phyloP scores from a whole-genome alignment of 2,329 filamentous ascomycete genomes.

The Ceratocystis diversiconidia region DNA sequence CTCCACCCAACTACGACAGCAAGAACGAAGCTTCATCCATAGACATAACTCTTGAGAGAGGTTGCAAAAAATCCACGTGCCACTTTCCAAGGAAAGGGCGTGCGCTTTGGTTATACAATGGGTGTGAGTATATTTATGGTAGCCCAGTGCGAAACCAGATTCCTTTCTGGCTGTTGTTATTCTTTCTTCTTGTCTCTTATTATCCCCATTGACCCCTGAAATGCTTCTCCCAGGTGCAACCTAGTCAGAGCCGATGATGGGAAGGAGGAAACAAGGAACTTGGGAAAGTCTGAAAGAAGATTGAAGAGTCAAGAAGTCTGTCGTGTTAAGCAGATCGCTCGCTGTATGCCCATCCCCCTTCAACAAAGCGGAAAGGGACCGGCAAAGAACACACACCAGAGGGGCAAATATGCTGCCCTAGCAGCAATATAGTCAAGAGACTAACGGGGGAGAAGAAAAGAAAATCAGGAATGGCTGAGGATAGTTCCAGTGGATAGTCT shows the following conservation, averaged over 20 bases:
- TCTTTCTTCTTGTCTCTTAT: constrained; percentile 3
- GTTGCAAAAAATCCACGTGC: not conserved
- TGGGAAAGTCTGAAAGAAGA: not conserved
- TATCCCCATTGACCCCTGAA: constrained; percentile 6
- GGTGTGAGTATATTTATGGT: not conserved
- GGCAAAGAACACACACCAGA: not conserved
- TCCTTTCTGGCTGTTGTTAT: not conserved
- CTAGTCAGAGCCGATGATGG: constrained; percentile 1
- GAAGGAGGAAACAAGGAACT: constrained; percentile 6
- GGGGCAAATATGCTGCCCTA: not conserved
- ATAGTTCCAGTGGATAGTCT: no score
- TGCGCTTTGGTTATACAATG: not conserved
- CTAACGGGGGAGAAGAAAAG: not conserved
- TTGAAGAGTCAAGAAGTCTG: not conserved
- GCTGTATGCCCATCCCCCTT: not conserved
- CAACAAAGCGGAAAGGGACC: not conserved
- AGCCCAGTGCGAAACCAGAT: not conserved
- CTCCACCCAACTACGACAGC: not conserved
- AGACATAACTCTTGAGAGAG: not conserved
- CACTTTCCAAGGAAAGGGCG: not conserved
- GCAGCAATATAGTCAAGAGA: not conserved
- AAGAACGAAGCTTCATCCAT: no score
- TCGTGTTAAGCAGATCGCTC: not conserved
- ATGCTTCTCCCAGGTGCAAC: constrained; percentile 2
- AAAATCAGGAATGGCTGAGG: not conserved